Base-by-base conservation (phyloP, 768 basidiomycete genomes). In the Naganishia kalamii region DNA sequence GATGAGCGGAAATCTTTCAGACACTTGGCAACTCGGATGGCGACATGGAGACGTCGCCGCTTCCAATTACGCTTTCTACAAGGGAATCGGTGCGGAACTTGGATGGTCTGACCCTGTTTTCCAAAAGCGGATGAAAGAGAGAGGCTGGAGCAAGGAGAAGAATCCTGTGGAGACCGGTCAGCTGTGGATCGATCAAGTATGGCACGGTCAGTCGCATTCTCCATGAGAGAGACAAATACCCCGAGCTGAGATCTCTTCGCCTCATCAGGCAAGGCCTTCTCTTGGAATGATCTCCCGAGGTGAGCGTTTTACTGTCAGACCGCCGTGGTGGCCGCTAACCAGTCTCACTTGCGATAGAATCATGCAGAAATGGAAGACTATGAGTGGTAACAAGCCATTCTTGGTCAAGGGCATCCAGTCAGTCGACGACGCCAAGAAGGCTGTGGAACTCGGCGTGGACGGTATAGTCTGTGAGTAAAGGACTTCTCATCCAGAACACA, bases 391-490 rank as follows among this genome's bases (percentile, higher is more conserved):
- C 5, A 76, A 82, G 10, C 83, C 84, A 4, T 83, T 85, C 72
- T 77, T 84, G 15, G 68, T 85, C 62, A 85, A 85, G 75, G 84
- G 84, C 52, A 88, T 92, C 62, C 86, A 89, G 72, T 80, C 79
- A 48, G 83, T 84, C 19, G 79, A 77, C 80, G 88, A 90, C 74
- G 88, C 88, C 2, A 84, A 87, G 72, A 84, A 82, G 70, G 87
- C 87, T 0, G 73, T 88, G 15, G 84, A 87, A 21, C 84, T 81
- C 13, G 84, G 87, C 0, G 81, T 85, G 15, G 83, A 90, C 63
- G 89, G 87, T 0, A 87, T 91, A 65, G 75, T 91, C 51, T 86
- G 90, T 17, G 19, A 8, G 57, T 41, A 3, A n/a, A 7, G 27
- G 4, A 12, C 8, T 8, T 5, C 8, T 25, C 25, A 3, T 40